Evolutionary conservation across 2,329 filamentous ascomycete species (phyloP).

Genomic region (Lasiodiplodia citricola): DNA sequence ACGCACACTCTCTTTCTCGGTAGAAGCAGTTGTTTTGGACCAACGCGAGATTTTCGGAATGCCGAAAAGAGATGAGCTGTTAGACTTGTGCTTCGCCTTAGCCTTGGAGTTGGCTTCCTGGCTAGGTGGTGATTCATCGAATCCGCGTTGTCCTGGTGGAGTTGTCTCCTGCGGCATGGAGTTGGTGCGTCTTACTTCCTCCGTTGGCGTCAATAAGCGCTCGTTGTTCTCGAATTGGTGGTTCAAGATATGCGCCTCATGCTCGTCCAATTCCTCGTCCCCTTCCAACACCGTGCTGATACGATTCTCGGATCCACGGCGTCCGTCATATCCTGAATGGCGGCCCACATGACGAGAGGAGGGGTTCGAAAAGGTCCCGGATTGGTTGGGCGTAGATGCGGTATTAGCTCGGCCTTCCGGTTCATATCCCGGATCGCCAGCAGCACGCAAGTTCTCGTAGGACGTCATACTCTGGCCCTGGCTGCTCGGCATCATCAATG

Average conservation of each 20-base stretch:
- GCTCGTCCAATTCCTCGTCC: constrained; percentile 75
- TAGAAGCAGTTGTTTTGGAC: constrained; percentile 95
- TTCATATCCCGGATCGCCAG: constrained; percentile 77
- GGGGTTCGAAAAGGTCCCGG: constrained; percentile 73
- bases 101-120: constrained; percentile 84
- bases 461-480: constrained; percentile 64
- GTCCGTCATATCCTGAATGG: constrained; percentile 58
- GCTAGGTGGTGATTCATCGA: constrained; percentile 62
- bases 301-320: constrained; percentile 71
- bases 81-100: constrained; percentile 85
- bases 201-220: constrained; percentile 65
- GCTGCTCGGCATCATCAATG: constrained; percentile 32
- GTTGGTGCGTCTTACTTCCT: constrained; percentile 53
- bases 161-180: constrained; percentile 54
- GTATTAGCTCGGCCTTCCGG: constrained; percentile 80
- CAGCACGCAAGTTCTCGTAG: constrained; percentile 72
- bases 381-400: constrained; percentile 75
- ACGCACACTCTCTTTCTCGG: constrained; percentile 73
- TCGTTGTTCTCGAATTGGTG: constrained; percentile 66
- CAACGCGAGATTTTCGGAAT: constrained; percentile 90
- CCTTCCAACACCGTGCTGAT: constrained; percentile 89
- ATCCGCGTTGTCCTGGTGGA: constrained; percentile 51
- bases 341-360: constrained; percentile 45
- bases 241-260: constrained; percentile 54
- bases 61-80: constrained; percentile 74